Conservation (phyloP, 2,329 filamentous ascomycete species). For the Endothia cerciana region DNA sequence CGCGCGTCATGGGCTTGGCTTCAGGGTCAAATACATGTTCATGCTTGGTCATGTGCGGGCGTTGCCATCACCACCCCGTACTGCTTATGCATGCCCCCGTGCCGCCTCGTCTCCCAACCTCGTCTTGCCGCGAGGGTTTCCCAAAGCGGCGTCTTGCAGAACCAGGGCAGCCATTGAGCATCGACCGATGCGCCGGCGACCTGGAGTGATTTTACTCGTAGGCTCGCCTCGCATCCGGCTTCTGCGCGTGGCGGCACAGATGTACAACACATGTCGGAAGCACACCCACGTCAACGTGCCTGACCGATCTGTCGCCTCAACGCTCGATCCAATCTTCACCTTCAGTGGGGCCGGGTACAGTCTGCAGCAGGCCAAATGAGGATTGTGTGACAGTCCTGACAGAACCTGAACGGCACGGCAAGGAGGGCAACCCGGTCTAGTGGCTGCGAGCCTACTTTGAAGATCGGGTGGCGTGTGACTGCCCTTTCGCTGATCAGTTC, state of each 20-base stretch:
- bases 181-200: conserved; percentile 7
- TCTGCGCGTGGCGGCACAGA: neutral
- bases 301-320: neutral
- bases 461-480: neutral
- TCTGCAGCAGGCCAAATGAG: neutral
- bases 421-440: neutral
- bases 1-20: neutral
- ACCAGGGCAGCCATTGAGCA: neutral
- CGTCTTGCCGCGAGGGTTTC: conserved; percentile 13
- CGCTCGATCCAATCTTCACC: neutral
- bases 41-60: neutral
- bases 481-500: neutral
- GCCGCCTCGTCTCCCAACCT: neutral
- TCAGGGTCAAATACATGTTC: no score
- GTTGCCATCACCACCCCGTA: neutral
- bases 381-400: neutral
- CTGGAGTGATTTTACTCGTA: neutral
- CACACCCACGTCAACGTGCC: neutral
- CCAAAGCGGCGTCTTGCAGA: conserved; percentile 26
- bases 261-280: neutral
- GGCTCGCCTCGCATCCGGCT: no score
- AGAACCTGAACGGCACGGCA: neutral
- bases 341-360: neutral
- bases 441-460: neutral
- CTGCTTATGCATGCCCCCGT: neutral